Percentiles rank a stretch among this genome's conserved stretches.
These are phyloP conservation scores for Pseudopithomyces chartarum DNA, from an alignment of 2,329 filamentous ascomycete species.

Conservation along the genomic window DNA sequence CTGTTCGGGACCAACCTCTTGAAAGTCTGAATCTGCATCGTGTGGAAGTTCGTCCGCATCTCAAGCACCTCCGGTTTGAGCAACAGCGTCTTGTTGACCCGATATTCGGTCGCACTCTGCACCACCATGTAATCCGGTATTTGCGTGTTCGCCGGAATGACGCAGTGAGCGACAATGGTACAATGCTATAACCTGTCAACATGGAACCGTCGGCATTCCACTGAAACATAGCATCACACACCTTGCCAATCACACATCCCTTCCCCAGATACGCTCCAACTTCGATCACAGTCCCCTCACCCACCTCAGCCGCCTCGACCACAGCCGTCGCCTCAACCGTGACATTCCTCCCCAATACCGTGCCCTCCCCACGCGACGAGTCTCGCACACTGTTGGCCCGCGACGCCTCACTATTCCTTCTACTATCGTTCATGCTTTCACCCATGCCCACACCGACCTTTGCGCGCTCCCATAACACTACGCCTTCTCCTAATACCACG, in stretches of 20 bases:
- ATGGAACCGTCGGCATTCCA: not conserved
- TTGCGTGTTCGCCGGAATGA: constrained; percentile 42
- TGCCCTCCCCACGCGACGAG: constrained; percentile 32
- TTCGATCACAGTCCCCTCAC: constrained; percentile 43
- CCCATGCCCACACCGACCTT: constrained; percentile 44
- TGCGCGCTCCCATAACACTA: constrained; percentile 75
- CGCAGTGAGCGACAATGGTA: constrained; percentile 47
- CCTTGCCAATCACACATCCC: constrained; percentile 49
- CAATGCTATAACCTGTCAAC: constrained; percentile 44
- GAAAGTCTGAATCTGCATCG: constrained; percentile 43
- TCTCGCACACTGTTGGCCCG: constrained; percentile 20
- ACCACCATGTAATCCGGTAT: constrained; percentile 54
- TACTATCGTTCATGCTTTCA: constrained; percentile 21
- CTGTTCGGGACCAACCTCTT: constrained; percentile 43
- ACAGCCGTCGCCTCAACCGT: constrained; percentile 51
- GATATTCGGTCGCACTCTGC: constrained; percentile 44
- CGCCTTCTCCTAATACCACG: constrained; percentile 55
- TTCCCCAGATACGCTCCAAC: constrained; percentile 38
- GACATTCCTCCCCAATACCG: constrained; percentile 49
- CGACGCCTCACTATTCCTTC: constrained; percentile 15
- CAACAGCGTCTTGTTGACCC: constrained; percentile 47
- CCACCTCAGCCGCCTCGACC: constrained; percentile 45
- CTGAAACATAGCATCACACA: constrained; percentile 17
- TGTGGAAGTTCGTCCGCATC: constrained; percentile 34
- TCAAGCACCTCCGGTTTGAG: constrained; percentile 34